phyloP scores from a whole-genome alignment of 495 filamentous ascomycete species.

The Penicillium fimorum region DNA sequence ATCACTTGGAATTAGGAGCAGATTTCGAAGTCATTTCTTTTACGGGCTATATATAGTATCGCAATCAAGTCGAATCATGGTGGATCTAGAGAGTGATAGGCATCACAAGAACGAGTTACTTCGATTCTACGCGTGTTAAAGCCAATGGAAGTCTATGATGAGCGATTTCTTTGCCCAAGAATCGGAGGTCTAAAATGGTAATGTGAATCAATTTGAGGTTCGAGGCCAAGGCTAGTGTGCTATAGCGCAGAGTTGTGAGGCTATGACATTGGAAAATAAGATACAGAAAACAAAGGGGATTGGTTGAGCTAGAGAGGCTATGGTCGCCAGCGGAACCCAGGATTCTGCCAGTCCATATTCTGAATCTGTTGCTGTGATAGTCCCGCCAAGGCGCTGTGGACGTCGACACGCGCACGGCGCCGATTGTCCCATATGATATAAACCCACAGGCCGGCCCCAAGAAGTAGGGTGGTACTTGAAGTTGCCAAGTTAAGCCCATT shows the following conservation, averaged over 20 bases:
- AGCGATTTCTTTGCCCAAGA: neutral
- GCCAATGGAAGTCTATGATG: neutral
- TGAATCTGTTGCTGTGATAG: slow-evolving; percentile 56
- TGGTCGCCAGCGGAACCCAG: slow-evolving; percentile 63
- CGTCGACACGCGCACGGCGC: slow-evolving; percentile 51
- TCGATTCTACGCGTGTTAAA: neutral
- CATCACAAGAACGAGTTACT: neutral
- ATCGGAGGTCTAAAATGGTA: neutral
- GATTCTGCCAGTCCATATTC: slow-evolving; percentile 72
- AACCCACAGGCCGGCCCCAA: slow-evolving; percentile 43
- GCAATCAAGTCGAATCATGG: neutral
- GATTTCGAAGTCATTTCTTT: neutral
- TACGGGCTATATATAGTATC: neutral
- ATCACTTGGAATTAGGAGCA: neutral
- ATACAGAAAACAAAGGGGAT: neutral
- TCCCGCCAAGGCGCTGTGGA: slow-evolving; percentile 55
- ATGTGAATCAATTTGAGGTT: neutral
- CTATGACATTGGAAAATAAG: neutral
- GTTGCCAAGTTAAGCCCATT: slow-evolving; percentile 73
- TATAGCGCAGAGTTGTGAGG: neutral
- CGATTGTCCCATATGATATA: slow-evolving; percentile 68
- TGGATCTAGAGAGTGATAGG: neutral
- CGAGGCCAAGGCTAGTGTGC: neutral
- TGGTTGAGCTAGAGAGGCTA: slow-evolving; percentile 21
- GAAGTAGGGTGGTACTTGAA: slow-evolving; percentile 48